Evolutionary conservation across 163 green algal genomes (phyloP), one percentile per base, ranked within the genome.

Genomic region (Chlamydomonas reinhardtii): DNA sequence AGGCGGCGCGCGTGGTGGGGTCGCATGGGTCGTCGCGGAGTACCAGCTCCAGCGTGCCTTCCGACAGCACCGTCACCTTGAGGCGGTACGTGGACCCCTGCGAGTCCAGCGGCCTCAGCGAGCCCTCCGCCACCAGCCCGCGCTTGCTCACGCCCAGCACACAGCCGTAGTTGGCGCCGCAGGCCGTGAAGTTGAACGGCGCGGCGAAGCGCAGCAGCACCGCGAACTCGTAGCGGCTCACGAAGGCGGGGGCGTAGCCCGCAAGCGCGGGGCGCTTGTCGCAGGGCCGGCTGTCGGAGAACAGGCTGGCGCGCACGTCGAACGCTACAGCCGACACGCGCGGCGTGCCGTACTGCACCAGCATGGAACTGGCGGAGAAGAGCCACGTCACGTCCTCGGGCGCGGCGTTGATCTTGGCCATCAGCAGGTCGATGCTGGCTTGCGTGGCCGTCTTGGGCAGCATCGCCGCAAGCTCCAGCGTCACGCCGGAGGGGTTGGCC

Each of bases 11-110:
- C 9, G 81, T 70, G 71, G 56, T 35, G 54, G 71, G 80, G 70
- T 79, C 74, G 80, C 80, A 86, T 12, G 80, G 70, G 80, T 86
- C 80, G 70, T 70, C 62, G 4, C 62, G 62, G 4, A 86, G 56
- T 35, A 86, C 54, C 32, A 86, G 32, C 25, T 73, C 54, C 70
- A 86, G 66, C 32, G 17, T 5, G 25, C 80, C 80, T 35, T 75
- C 54, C n/a, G 48, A 24, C 52, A 73, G n/a, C 43, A 80, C 54
- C 15, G 43, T 37, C 4, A 86, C 19, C 5, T n/a, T n/a, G 24
- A 86, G 16, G 16, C 34, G 52, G 80, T 69, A 79, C 29, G 11
- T 37, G 69, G 62, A 5, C 4, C 15, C 62, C 62, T 32, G 27
- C 27, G 54, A 14, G 74, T 80, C 74, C 35, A 80, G 74, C 24